phyloP scores from a whole-genome alignment of 306 rosid species.

The Vicia faba region DNA sequence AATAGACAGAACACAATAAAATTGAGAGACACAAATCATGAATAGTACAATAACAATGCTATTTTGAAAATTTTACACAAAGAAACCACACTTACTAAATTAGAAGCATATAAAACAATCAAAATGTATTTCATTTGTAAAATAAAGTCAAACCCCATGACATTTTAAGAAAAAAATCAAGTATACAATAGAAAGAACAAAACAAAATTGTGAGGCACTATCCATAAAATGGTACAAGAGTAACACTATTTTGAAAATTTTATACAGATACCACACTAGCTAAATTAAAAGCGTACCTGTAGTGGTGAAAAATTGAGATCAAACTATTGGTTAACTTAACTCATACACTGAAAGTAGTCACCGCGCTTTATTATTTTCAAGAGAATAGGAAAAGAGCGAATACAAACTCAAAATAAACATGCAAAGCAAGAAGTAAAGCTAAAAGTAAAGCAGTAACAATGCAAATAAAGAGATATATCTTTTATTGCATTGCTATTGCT shows the following conservation, averaged over 20 bases:
- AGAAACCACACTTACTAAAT: slow-evolving; percentile 15
- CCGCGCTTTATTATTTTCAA: no score
- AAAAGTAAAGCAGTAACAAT: no score
- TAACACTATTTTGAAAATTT: slow-evolving; percentile 7
- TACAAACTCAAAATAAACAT: no score
- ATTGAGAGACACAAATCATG: not conserved
- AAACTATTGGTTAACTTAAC: no score
- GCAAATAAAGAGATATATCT: no score
- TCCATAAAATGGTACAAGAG: slow-evolving; percentile 7
- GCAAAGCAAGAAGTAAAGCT: no score
- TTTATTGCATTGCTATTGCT: no score
- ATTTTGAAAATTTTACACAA: slow-evolving; percentile 13
- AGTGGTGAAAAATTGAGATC: no score
- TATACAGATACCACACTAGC: slow-evolving; percentile 5
- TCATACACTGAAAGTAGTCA: no score
- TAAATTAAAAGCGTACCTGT: slow-evolving; percentile 24
- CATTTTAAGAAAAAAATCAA: not conserved
- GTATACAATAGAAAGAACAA: not conserved
- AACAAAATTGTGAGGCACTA: not conserved
- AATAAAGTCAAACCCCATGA: slow-evolving; percentile 25
- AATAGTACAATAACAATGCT: not conserved
- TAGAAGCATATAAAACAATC: slow-evolving; percentile 33
- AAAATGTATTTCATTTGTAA: slow-evolving; percentile 7
- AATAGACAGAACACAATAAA: not conserved
- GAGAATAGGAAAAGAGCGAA: no score